Evolutionary conservation across 352 stramenopile genomes (phyloP).

Genomic region (Lagenidium giganteum): DNA sequence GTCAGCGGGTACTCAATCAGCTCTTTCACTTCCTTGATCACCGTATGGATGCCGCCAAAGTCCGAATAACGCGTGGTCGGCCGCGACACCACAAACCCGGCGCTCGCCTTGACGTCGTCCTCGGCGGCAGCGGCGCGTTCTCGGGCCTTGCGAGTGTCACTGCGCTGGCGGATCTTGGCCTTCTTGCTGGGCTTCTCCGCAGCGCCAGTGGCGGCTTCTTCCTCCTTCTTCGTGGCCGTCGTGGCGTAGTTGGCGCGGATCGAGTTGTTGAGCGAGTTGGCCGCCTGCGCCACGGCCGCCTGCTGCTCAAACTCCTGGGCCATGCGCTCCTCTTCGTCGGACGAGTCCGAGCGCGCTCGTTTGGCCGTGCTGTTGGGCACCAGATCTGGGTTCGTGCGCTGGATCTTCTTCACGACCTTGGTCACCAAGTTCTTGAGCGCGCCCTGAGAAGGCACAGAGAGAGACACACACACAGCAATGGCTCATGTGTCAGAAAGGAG

Average conservation of each 20-base stretch:
- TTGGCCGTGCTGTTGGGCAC: conserved; percentile 27
- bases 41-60: conserved; percentile 84
- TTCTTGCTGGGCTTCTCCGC: conserved; percentile 69
- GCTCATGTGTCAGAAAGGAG: background rate
- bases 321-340: conserved; percentile 66
- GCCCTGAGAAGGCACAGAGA: no score
- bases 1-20: conserved; percentile 95
- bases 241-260: conserved; percentile 72
- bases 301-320: conserved; percentile 40
- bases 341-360: conserved; percentile 44
- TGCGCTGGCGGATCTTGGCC: conserved; percentile 47
- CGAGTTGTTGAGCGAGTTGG: conserved; percentile 73
- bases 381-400: conserved; percentile 10
- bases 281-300: conserved; percentile 17
- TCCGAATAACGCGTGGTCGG: conserved; percentile 83
- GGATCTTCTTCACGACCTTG: conserved; percentile 70
- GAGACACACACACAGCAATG: background rate
- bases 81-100: conserved; percentile 62
- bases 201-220: conserved; percentile 1
- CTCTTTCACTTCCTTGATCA: conserved; percentile 88
- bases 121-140: conserved; percentile 6
- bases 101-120: conserved; percentile 12
- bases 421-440: conserved; percentile 59
- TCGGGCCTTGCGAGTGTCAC: no score
- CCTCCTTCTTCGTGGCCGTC: conserved; percentile 1